These are phyloP conservation scores for Candida silvatica DNA, from an alignment of 805 yeast species.

Conservation along the genomic window DNA sequence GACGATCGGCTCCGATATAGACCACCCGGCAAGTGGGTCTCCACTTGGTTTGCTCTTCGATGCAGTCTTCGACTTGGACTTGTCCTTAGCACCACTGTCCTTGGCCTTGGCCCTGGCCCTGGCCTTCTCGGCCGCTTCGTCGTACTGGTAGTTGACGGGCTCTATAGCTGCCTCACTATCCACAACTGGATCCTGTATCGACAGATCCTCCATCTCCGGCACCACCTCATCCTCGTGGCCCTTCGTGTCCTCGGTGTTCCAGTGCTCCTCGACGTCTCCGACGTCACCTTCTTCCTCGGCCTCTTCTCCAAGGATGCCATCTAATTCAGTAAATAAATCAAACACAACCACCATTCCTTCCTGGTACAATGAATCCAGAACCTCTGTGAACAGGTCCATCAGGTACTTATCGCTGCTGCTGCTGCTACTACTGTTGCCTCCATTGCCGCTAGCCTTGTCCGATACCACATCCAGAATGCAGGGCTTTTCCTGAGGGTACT, in stretches of 20 bases:
- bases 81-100: conserved; percentile 9
- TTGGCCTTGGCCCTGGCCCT: neutral
- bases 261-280: conserved; percentile 14
- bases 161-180: conserved; percentile 2
- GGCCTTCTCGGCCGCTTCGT: conserved; percentile 21
- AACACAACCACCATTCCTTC: conserved; percentile 70
- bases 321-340: conserved; percentile 66
- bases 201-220: neutral
- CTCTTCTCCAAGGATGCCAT: conserved; percentile 36
- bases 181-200: conserved; percentile 2
- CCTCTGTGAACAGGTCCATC: conserved; percentile 36
- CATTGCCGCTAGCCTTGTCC: conserved; percentile 24
- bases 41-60: conserved; percentile 4
- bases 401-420: conserved; percentile 45
- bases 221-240: conserved; percentile 1
- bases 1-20: conserved; percentile 60
- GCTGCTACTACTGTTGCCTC: too few species aligned
- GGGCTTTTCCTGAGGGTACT: conserved; percentile 65
- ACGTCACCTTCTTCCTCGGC: conserved; percentile 22
- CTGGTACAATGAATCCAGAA: conserved; percentile 42
- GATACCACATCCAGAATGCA: conserved; percentile 46
- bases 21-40: conserved; percentile 68
- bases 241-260: conserved; percentile 6
- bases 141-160: conserved; percentile 14
- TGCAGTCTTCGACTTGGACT: too few species aligned